Evolutionary conservation across 441 rosid species (phyloP), one percentile per base, ranked within the genome.

Genomic region (Kokia cookei): DNA sequence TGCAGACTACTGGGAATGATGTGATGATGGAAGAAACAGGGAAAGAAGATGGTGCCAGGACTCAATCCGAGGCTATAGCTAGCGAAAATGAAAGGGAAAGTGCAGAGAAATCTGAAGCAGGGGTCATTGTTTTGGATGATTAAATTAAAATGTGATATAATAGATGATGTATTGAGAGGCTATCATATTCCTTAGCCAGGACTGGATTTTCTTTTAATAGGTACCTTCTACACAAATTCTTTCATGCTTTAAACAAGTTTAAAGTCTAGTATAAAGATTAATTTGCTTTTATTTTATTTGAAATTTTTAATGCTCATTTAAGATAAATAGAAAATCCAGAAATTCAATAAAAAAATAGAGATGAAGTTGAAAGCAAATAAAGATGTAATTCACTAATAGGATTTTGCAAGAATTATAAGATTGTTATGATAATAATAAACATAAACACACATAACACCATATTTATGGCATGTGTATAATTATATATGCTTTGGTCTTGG

Each of bases 81-180:
- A n/a, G 47, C 29, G 64, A n/a, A 60, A 27, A 2, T 60, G 64
- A 60, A 29, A 29, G 64, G 64, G 27, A 29, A 60, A 58, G n/a
- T 32, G 51, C 57, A 0, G 45, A 61, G 43, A 61, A 61, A 32
- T 15, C 72, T 12, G 81, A 19, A 64, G 80, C 77, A 0, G 72
- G 77, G 7, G 45, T 90, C 62, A 68, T 85, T 24, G 63, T 79
- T n/a, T 74, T 85, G 66, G 87, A 86, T 67, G 85, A 85, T 37
- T 86, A 75, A 65, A 75, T 61, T 37, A 12, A 55, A 60, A 27
- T 57, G 62, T 57, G 35, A 10, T 11, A 17, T 53, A 43, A 12
- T 29, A 53, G 26, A 61, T 43, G 51, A 69, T 32, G 35, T 69
- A 5, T 32, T 2, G 73, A 67, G 37, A 58, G 35, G 62, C 62